These are phyloP conservation scores for Oryza nivara DNA, from an alignment of 176 grass and related monocot species.

Conservation along the genomic window DNA sequence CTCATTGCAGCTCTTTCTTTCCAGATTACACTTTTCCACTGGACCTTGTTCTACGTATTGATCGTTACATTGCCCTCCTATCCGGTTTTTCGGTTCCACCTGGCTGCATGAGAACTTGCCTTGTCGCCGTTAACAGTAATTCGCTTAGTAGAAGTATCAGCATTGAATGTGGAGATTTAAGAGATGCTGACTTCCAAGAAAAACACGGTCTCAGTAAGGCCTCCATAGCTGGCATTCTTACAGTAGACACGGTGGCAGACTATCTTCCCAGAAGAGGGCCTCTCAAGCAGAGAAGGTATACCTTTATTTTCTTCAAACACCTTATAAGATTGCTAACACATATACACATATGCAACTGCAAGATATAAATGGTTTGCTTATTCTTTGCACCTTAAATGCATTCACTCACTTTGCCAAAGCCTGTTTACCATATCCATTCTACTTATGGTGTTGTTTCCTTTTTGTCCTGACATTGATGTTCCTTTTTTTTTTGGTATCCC, in stretches of 20 bases:
- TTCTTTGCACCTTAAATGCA: neutral
- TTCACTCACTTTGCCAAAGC: neutral
- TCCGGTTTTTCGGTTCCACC: conserved; percentile 76
- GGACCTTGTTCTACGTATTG: conserved; percentile 83
- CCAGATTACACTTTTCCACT: conserved; percentile 80
- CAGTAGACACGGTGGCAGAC: conserved; percentile 77
- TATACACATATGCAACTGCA: neutral
- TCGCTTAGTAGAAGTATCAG: conserved; percentile 37
- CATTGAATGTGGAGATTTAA: conserved; percentile 61
- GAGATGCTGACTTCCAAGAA: conserved; percentile 47
- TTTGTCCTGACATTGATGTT: conserved; percentile 9
- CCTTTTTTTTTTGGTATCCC: conserved; percentile 23
- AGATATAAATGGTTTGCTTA: conserved; percentile 1
- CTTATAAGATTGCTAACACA: neutral
- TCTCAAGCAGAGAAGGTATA: conserved; percentile 88
- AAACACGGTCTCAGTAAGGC: conserved; percentile 56
- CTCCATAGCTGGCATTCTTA: conserved; percentile 82
- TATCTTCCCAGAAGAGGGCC: conserved; percentile 90
- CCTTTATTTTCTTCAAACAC: conserved; percentile 6
- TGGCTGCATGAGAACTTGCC: conserved; percentile 88
- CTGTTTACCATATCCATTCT: conserved; percentile 3
- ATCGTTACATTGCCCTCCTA: conserved; percentile 73
- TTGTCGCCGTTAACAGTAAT: conserved; percentile 61
- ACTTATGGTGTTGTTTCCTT: neutral
- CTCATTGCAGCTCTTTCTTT: conserved; percentile 93